Evolutionary conservation across 192 early-diverging fungal species (phyloP).

Genomic region (Diversispora eburnea): DNA sequence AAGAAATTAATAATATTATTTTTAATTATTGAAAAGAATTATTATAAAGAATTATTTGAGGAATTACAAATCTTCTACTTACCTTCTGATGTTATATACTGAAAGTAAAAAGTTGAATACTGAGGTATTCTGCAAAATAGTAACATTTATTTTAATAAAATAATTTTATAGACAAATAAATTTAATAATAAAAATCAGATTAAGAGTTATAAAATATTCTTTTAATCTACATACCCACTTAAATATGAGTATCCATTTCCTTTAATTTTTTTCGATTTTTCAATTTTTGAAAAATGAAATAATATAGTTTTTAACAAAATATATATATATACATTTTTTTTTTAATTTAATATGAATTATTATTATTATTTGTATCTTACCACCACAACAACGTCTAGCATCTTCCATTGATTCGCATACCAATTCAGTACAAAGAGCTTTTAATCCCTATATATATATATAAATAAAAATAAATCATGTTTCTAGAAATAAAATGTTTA

Average conservation of each 20-base stretch:
- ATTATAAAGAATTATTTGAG: neutral
- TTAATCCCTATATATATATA: constrained; percentile 47
- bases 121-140: too few relatives aligned
- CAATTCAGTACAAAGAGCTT: constrained; percentile 70
- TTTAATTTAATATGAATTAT: constrained; percentile 20
- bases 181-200: neutral
- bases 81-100: neutral
- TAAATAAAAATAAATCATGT: neutral
- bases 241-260: neutral
- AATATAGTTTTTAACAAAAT: constrained; percentile 33
- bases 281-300: neutral
- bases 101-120: too few relatives aligned
- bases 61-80: neutral
- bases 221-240: constrained; percentile 29
- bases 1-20: neutral
- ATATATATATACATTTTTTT: too few relatives aligned
- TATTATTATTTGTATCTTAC: constrained; percentile 30
- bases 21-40: too few relatives aligned
- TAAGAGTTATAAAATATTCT: constrained; percentile 25
- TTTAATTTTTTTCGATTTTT: neutral
- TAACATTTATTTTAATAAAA: too few relatives aligned
- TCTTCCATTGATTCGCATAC: constrained; percentile 33
- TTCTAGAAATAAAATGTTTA: neutral
- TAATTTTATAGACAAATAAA: neutral
- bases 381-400: constrained; percentile 33